Evolutionary conservation across 371 early-diverging fungal genomes (phyloP).

Genomic region (Mycotypha africana): DNA sequence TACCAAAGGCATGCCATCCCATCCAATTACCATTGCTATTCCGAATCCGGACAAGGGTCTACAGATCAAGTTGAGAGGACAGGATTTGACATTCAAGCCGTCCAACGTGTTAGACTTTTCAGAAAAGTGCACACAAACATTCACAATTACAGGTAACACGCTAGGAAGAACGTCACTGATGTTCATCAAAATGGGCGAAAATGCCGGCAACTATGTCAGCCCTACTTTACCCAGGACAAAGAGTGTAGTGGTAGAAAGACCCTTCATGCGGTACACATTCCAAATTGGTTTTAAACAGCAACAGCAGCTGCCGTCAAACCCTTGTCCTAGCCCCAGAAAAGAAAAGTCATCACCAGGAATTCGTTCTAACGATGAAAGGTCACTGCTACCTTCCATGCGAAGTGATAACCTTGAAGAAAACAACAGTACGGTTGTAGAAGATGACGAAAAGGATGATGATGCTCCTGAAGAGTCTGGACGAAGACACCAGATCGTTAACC

Average conservation of each 20-base stretch:
- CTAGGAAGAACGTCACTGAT: slow-evolving; percentile 65
- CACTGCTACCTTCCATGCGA: too few species aligned
- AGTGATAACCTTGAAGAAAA: not conserved
- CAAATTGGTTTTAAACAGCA: slow-evolving; percentile 51
- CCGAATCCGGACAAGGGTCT: slow-evolving; percentile 56
- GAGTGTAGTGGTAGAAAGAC: slow-evolving; percentile 59
- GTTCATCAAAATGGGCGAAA: slow-evolving; percentile 51
- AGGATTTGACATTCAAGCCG: slow-evolving; percentile 55
- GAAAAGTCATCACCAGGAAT: too few species aligned
- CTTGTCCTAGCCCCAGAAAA: not conserved
- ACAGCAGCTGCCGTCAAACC: slow-evolving; percentile 6
- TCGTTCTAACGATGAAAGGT: too few species aligned
- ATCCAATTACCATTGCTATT: slow-evolving; percentile 55
- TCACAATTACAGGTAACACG: slow-evolving; percentile 56
- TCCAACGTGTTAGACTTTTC: slow-evolving; percentile 58
- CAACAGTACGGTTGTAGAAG: slow-evolving; percentile 2
- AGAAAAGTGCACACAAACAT: slow-evolving; percentile 47
- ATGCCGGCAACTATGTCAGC: slow-evolving; percentile 51
- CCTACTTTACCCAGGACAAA: slow-evolving; percentile 52
- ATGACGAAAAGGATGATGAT: not conserved
- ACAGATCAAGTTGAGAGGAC: slow-evolving; percentile 58
- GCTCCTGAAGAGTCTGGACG: slow-evolving; percentile 20
- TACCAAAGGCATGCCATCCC: slow-evolving; percentile 52
- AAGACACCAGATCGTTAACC: slow-evolving; percentile 25
- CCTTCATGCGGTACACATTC: slow-evolving; percentile 67